Evolutionary conservation across 169 alveolate species (phyloP), one percentile per base, ranked within the genome.

Genomic region (Cryptosporidium tyzzeri): DNA sequence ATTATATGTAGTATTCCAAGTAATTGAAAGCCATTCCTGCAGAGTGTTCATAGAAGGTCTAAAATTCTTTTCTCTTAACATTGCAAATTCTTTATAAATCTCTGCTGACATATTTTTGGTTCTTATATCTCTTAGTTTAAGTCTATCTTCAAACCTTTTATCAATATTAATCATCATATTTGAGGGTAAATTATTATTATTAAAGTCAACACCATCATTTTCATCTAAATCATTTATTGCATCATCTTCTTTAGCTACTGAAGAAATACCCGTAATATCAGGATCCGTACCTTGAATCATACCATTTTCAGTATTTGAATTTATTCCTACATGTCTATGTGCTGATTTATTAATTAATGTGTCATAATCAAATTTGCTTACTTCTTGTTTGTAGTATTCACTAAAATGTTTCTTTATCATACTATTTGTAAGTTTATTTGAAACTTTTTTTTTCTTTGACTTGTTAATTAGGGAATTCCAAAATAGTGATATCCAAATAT

Each of bases 61-160:
- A 18, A 80, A 80, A 18, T 80, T 80, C 53, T 80, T 80, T 61
- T 80, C 89, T 23, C 89, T 37, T 12, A 80, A 37, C 65, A 80
- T 45, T 61, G 89, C 89, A 80, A 80, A 80, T 39, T 80, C 89
- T 29, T 80, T 80, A 59, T 80, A 80, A 9, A 18, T 23, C 16
- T 80, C 89, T 39, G 89, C 67, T 10, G 89, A 65, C 89, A 80
- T 80, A 23, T 80, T 80, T 37, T 53, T 80, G 12, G 89, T 80
- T 62, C 74, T 61, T 26, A 62, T 67, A 62, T 80, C 89, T 23
- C 89, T 18, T 29, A 80, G 29, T 44, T 65, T 80, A 14, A 80
- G 89, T 41, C 89, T 41, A 62, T 80, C 35, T 37, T 80, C 89
- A 33, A 80, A 80, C 62, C 89, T 80, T 62, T 59, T 80, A 62